Evolutionary conservation across 345 rosid genomes (phyloP).

Genomic region (Pelargonium nanum): DNA sequence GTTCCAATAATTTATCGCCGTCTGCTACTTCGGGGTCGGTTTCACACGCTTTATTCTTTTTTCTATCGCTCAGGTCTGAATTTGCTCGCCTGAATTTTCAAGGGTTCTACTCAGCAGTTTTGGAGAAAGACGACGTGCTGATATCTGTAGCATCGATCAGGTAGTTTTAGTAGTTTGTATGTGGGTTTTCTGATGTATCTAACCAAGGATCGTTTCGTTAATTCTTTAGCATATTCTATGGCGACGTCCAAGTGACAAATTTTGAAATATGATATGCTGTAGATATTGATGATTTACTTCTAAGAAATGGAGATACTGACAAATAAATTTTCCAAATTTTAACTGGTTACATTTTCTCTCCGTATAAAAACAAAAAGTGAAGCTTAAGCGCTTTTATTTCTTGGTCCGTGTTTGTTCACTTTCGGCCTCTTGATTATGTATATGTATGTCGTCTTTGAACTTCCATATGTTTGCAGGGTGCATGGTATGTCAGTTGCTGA

Average conservation of each 20-base stretch:
- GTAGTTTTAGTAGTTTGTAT: conserved; percentile 23
- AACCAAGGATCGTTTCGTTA: too few relatives aligned
- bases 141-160: conserved; percentile 89
- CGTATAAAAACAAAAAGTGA: too few relatives aligned
- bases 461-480: conserved; percentile 36
- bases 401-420: not conserved
- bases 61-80: conserved; percentile 49
- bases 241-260: too few relatives aligned
- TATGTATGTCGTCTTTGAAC: not conserved
- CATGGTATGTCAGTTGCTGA: conserved; percentile 81
- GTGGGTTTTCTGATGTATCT: not conserved
- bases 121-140: conserved; percentile 81
- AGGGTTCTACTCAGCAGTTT: conserved; percentile 71
- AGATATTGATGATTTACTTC: not conserved
- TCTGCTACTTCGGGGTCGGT: not conserved
- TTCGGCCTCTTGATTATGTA: conserved; percentile 1
- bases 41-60: conserved; percentile 4
- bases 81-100: conserved; percentile 71
- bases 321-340: conserved; percentile 1
- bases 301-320: conserved; percentile 1
- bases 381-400: too few relatives aligned
- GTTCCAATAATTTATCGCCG: not conserved
- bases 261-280: too few relatives aligned
- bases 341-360: conserved; percentile 1
- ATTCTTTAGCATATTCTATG: too few relatives aligned